Evolutionary conservation across 352 stramenopile genomes (phyloP), one percentile per base, ranked within the genome.

Genomic region (Aphanomyces cochlioides): DNA sequence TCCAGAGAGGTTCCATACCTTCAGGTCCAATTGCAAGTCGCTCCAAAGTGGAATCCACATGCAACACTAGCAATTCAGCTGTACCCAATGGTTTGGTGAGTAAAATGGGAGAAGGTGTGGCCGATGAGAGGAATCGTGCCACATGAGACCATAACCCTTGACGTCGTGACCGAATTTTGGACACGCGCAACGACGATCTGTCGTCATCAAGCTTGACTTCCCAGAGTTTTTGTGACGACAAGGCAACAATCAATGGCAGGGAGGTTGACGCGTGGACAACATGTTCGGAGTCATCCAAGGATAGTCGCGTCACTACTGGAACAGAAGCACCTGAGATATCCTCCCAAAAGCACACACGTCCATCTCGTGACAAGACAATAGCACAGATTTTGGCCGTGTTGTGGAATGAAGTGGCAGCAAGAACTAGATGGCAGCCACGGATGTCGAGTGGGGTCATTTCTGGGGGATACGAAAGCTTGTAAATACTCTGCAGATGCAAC

Each of bases 11-110:
- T 63, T 70, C 64, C 7, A 61, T 19, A 21, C 47, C 40, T 28
- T 37, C 37, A 5, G 28, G 36, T 21, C 17, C 34, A 28, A 70
- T 17, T 2, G 47, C 64, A 34, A 34, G 21, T 8, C 64, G 64
- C 39, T 59, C 47, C 8, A 70, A 36, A n/a, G 43, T 70, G 13
- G 64, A 70, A 43, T 70, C 64, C 21, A 70, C 54, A n/a, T 70
- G 64, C 38, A 70, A 43, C 38, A 70, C 64, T 0, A 70, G 19
- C 45, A 70, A n/a, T 36, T 70, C 64, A 17, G 64, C 59, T 15
- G 64, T 40, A 3, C 40, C 40, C 8, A 70, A 21, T 19, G 47
- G 19, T 39, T 70, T 60, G 7, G 64, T 70, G 19, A 70, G 37
- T 21, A 63, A 37, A 36, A 70, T 61, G 7, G 64, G 64, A 34